Base-by-base conservation (phyloP, 768 basidiomycete genomes). In the Rossbeevera mucosa region DNA sequence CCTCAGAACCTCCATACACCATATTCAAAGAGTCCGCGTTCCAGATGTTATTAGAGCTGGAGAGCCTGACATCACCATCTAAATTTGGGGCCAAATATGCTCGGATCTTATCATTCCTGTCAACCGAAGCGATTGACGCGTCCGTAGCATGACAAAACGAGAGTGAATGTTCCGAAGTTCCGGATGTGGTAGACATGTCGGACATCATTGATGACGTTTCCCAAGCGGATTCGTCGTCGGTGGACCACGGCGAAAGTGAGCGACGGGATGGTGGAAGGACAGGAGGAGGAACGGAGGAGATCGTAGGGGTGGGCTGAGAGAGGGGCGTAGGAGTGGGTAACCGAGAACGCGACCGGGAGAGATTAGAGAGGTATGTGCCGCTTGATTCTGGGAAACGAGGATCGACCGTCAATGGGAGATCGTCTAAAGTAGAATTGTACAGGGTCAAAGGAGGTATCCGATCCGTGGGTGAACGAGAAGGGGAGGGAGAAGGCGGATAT, bases 141-240 rank as follows among this genome's bases (percentile, higher is more conserved):
- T 59, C 59, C 44, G 58, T 28, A 47, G 49, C 44, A 4, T 71
- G 70, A 59, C 69, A 60, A 57, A 54, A 56, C 22, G 67, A 68
- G 30, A 57, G 22, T n/a, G 71, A 48, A 40, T 64, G 58, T 29
- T 71, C 53, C 58, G 71, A 51, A 53, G 68, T 74, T 24, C 65
- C 72, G 7, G 83, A 79, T 3, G 80, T 80, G 11, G 80, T 81
- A 14, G 85, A 84, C 8, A 79, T 73, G 8, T 82, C 78, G 3
- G 85, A 85, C 1, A 79, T 76, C 13, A 72, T 74, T 16, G 87
- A 89, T 28, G 80, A 81, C 3, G 84, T 81, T 55, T 88, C 87
- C 84, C 86, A 88, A 31, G 77, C 78, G 7, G 83, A 88, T 52
- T 89, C 86, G 57, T 87, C 88, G 52, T 89, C 87, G 3, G 85